These are phyloP conservation scores for Saccharomycopsis fermentans DNA, from an alignment of 805 yeast genomes.

Conservation along the genomic window DNA sequence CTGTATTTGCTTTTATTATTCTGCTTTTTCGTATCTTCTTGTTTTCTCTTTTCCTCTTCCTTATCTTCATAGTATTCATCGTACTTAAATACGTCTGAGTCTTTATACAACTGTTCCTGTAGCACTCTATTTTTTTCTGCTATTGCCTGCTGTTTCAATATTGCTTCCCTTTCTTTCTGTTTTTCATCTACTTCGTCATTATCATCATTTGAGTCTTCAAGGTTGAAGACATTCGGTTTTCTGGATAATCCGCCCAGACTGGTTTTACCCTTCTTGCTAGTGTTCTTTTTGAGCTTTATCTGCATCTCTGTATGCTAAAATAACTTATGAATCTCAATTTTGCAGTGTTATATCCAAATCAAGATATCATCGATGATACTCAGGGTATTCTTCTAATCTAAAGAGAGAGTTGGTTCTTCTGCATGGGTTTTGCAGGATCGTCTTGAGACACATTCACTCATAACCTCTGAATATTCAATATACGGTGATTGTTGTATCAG, in stretches of 20 bases:
- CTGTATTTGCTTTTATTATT: background rate
- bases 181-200: background rate
- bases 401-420: too few relatives aligned
- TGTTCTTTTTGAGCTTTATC: background rate
- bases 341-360: too few relatives aligned
- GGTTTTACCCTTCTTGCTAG: background rate
- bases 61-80: background rate
- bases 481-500: too few relatives aligned
- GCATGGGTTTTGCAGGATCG: too few relatives aligned
- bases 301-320: background rate
- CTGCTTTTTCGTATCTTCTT: background rate
- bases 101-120: background rate
- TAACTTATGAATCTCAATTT: too few relatives aligned
- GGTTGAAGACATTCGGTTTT: background rate
- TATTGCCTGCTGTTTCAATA: background rate
- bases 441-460: too few relatives aligned
- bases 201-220: background rate
- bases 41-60: background rate
- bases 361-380: too few relatives aligned
- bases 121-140: background rate
- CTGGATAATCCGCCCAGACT: background rate
- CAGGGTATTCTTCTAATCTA: too few relatives aligned
- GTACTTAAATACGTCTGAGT: background rate
- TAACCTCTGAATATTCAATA: too few relatives aligned
- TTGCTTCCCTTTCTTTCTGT: background rate